These are phyloP conservation scores for Salicornia ramosissima DNA, from an alignment of 148 eudicot species.

Conservation along the genomic window DNA sequence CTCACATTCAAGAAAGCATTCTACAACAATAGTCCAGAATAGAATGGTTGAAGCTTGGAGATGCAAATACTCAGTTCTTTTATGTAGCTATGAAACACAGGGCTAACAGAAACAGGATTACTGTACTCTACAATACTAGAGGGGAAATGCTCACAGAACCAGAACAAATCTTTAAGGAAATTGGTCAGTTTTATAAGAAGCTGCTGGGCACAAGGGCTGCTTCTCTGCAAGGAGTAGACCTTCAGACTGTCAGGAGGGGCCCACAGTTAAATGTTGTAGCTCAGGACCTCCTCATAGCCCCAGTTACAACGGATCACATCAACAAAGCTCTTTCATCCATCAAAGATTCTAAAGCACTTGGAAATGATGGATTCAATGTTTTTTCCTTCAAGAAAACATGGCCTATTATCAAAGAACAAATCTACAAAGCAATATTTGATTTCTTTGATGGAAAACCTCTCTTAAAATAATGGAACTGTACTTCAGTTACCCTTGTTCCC, in stretches of 20 bases:
- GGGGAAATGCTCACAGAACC: too few species aligned
- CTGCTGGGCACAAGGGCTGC: background rate
- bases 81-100: background rate
- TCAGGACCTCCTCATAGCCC: too few species aligned
- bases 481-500: background rate
- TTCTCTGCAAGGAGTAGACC: too few species aligned
- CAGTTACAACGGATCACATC: too few species aligned
- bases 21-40: background rate
- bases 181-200: background rate
- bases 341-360: too few species aligned
- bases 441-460: background rate
- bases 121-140: background rate
- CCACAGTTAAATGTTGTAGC: too few species aligned
- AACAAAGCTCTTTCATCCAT: too few species aligned
- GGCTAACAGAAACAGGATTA: background rate
- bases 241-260: too few species aligned
- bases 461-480: background rate
- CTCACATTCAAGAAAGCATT: background rate
- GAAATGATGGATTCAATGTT: too few species aligned
- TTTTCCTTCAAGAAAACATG: too few species aligned
- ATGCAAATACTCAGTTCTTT: background rate
- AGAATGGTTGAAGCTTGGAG: background rate
- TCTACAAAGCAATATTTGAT: background rate
- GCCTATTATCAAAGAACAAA: background rate
- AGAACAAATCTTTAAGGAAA: background rate